phyloP scores from a whole-genome alignment of 1,139 yeast genomes.

The Lodderomyces metapsilosis region DNA sequence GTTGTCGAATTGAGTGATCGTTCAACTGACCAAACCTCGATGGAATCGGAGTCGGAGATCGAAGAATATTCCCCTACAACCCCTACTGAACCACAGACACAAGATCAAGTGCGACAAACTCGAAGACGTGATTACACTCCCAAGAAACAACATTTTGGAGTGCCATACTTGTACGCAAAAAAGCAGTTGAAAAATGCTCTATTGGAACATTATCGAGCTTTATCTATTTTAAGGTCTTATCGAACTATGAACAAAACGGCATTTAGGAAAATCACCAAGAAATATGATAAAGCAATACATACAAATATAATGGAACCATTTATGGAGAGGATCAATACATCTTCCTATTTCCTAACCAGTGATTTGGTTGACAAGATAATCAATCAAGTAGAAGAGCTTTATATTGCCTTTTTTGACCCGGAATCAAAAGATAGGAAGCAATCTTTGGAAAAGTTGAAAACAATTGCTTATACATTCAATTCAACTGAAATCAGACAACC shows the following conservation, averaged over 20 bases:
- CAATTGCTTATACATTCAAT: slow-evolving; percentile 44
- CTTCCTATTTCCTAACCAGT: slow-evolving; percentile 60
- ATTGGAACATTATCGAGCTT: slow-evolving; percentile 73
- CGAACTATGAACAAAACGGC: slow-evolving; percentile 82
- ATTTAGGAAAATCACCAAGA: slow-evolving; percentile 82
- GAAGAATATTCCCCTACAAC: slow-evolving; percentile 9
- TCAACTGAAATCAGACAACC: slow-evolving; percentile 27
- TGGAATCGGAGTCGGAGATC: slow-evolving; percentile 17
- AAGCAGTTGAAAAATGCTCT: slow-evolving; percentile 75
- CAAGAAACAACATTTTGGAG: slow-evolving; percentile 33
- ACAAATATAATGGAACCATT: slow-evolving; percentile 46
- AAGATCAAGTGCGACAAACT: slow-evolving; percentile 19
- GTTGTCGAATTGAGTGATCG: slow-evolving; percentile 14
- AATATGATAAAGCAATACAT: slow-evolving; percentile 72
- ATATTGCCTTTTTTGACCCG: slow-evolving; percentile 62
- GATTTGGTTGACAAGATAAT: slow-evolving; percentile 64
- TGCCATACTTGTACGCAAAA: slow-evolving; percentile 71
- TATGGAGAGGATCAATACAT: slow-evolving; percentile 56
- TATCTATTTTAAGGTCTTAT: slow-evolving; percentile 76
- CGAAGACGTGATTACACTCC: slow-evolving; percentile 33
- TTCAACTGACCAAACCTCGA: slow-evolving; percentile 12
- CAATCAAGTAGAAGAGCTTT: slow-evolving; percentile 64
- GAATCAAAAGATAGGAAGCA: slow-evolving; percentile 65
- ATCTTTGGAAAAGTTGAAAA: slow-evolving; percentile 70
- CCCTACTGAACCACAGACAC: slow-evolving; percentile 11